Percentiles rank a stretch among this genome's conserved stretches.
These are phyloP conservation scores for Mucor lusitanicus DNA, from an alignment of 371 early-diverging fungal genomes.

Conservation along the genomic window DNA sequence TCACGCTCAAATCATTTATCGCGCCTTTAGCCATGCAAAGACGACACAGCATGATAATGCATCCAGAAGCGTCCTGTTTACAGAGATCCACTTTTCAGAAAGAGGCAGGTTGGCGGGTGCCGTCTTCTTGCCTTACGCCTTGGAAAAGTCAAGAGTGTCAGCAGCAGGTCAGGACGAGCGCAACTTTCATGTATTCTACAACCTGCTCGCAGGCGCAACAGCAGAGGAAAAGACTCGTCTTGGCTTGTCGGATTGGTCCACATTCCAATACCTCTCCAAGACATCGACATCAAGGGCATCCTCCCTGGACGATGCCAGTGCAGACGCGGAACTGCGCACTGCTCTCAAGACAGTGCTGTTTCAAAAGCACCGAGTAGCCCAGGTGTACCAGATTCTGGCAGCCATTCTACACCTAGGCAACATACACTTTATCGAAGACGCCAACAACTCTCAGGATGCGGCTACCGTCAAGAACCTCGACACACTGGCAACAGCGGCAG, in stretches of 20 bases:
- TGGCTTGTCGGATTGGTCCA: slow-evolving; percentile 29
- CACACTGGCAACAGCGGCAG: slow-evolving; percentile 71
- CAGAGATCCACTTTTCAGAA: slow-evolving; percentile 87
- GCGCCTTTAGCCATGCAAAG: slow-evolving; percentile 82
- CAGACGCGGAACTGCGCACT: slow-evolving; percentile 67
- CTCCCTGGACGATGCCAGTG: slow-evolving; percentile 54
- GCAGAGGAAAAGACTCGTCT: slow-evolving; percentile 23
- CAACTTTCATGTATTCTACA: slow-evolving; percentile 93
- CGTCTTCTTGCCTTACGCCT: slow-evolving; percentile 78
- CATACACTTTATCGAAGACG: slow-evolving; percentile 74
- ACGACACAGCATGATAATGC: slow-evolving; percentile 79
- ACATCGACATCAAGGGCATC: slow-evolving; percentile 39
- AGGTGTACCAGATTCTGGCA: slow-evolving; percentile 83
- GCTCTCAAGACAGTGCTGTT: slow-evolving; percentile 82
- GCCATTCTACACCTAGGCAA: slow-evolving; percentile 91
- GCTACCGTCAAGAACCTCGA: slow-evolving; percentile 72
- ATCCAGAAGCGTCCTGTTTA: slow-evolving; percentile 82
- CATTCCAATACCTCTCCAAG: slow-evolving; percentile 38
- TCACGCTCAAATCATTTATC: slow-evolving; percentile 70
- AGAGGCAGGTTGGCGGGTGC: slow-evolving; percentile 85
- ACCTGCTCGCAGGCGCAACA: slow-evolving; percentile 58
- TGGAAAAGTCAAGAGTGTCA: slow-evolving; percentile 82
- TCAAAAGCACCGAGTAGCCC: slow-evolving; percentile 70
- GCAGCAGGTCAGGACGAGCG: slow-evolving; percentile 66
- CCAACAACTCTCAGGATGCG: slow-evolving; percentile 64